Percentiles rank a stretch among this genome's conserved stretches.
These are phyloP conservation scores for Malus sylvestris DNA, from an alignment of 306 rosid genomes.

Conservation along the genomic window DNA sequence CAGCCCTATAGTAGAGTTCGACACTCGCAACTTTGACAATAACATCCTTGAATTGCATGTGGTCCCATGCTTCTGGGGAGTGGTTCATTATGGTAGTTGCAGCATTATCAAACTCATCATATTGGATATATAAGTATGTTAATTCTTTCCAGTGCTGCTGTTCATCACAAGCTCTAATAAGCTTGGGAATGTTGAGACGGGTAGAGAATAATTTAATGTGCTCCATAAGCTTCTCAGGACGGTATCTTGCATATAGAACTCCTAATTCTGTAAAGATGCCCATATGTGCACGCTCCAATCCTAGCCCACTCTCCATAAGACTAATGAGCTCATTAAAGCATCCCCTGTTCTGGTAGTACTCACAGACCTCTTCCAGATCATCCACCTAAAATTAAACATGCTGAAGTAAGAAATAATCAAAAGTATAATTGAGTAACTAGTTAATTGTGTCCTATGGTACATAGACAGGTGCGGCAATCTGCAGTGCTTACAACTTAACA, in stretches of 20 bases:
- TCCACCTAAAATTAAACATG: conserved; percentile 53
- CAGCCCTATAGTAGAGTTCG: conserved; percentile 91
- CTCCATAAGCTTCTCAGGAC: conserved; percentile 98
- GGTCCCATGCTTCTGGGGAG: conserved; percentile 99
- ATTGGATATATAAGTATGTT: conserved; percentile 79
- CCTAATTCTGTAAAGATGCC: conserved; percentile 97
- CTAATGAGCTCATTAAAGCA: conserved; percentile 87
- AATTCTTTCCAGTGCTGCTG: conserved; percentile 97
- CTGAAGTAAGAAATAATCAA: neutral
- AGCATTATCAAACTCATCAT: conserved; percentile 96
- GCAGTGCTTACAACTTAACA: neutral
- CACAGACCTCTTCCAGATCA: conserved; percentile 98
- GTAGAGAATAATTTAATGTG: conserved; percentile 89
- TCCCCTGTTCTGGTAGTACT: conserved; percentile 93
- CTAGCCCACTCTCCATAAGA: conserved; percentile 98
- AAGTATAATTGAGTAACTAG: neutral
- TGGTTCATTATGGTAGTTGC: conserved; percentile 98
- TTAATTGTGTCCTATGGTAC: neutral
- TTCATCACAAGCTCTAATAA: conserved; percentile 95
- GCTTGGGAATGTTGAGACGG: conserved; percentile 91
- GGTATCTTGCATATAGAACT: conserved; percentile 95
- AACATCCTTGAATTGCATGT: conserved; percentile 95
- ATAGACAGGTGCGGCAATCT: neutral
- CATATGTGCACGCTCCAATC: conserved; percentile 98
- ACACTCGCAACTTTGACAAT: conserved; percentile 86